These are phyloP conservation scores for Daldinia sp. DNA, from an alignment of 2,329 filamentous ascomycete species.

Conservation along the genomic window DNA sequence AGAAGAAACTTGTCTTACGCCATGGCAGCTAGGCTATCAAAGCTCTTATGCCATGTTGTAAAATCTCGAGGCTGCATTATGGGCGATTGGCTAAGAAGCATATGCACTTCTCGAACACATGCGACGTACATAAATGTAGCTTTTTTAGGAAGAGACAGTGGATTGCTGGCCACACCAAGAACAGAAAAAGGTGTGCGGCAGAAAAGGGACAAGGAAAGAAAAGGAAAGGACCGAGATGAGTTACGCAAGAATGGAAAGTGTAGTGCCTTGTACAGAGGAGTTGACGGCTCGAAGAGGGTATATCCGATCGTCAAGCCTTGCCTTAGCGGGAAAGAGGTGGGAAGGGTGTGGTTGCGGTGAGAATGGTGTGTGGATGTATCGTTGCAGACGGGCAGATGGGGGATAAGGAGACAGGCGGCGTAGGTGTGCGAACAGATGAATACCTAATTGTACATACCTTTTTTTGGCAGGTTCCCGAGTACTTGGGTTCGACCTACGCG, in stretches of 20 bases:
- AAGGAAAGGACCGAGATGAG: constrained; percentile 52
- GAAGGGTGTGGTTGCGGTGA: constrained; percentile 43
- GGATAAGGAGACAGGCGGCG: constrained; percentile 42
- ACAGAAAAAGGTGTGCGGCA: constrained; percentile 48
- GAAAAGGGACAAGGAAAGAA: constrained; percentile 50
- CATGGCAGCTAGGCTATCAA: constrained; percentile 46
- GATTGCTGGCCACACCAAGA: constrained; percentile 46
- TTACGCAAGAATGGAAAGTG: constrained; percentile 50
- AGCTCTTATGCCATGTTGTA: constrained; percentile 37
- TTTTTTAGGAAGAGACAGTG: constrained; percentile 48
- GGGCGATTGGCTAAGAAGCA: constrained; percentile 47
- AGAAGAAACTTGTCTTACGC: constrained; percentile 30
- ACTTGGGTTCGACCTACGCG: constrained; percentile 50
- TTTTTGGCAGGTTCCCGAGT: constrained; percentile 50
- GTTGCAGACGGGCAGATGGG: constrained; percentile 52
- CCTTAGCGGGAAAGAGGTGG: constrained; percentile 46
- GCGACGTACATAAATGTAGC: constrained; percentile 47
- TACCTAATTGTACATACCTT: constrained; percentile 47
- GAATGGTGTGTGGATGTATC: constrained; percentile 52
- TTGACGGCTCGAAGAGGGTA: constrained; percentile 52
- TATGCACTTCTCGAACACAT: constrained; percentile 49
- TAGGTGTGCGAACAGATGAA: constrained; percentile 40
- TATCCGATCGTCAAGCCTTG: constrained; percentile 50
- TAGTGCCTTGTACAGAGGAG: constrained; percentile 49
- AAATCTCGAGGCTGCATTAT: constrained; percentile 46